Base-by-base conservation (phyloP, 1,139 yeast species). In the Saccharomyces hybrid region DNA sequence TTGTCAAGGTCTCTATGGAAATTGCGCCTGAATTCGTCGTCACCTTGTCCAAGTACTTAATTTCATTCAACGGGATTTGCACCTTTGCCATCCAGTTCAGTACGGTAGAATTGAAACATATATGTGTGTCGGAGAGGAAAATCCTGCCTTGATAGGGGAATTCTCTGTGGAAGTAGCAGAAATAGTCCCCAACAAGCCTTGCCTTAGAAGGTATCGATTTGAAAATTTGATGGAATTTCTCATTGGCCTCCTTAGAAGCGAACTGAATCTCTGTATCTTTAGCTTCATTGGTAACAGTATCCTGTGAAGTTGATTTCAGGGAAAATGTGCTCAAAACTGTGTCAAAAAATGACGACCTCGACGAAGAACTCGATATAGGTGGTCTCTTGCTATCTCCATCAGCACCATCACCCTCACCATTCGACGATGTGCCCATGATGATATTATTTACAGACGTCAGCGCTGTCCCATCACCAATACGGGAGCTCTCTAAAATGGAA, bases 21-120 rank as follows among this genome's bases (percentile, higher is more conserved):
- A 91, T 87, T 1, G 96, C 98, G 68, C 91, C 90, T 14, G 96
- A 96, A 1, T 90, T 96, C 0, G 96, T 89, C 47, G 83, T 78
- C 59, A 83, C 83, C 71, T 88, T 88, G 62, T 90, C 96, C 61
- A 93, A 78, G 26, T 80, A 76, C 3, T 81, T 76, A 47, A 93
- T 82, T 55, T 90, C 96, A 50, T 78, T 80, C 63, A 85, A 80
- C 1, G 88, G 83, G 31, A 93, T 79, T 5, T 86, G 80, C 46
- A 91, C 71, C 60, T 81, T 88, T 3, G 97, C 90, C 7, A 90
- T 88, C 96, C 96, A 90, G 0, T 96, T 97, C 50, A 93, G 74
- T 50, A 93, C 76, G 64, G 88, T 88, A 20, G 96, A 87, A 64
- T 89, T 85, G 75, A 93, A 93, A 67, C 96, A 89, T 2, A 91